phyloP scores from a whole-genome alignment of 345 rosid species.

The Camelina neglecta region DNA sequence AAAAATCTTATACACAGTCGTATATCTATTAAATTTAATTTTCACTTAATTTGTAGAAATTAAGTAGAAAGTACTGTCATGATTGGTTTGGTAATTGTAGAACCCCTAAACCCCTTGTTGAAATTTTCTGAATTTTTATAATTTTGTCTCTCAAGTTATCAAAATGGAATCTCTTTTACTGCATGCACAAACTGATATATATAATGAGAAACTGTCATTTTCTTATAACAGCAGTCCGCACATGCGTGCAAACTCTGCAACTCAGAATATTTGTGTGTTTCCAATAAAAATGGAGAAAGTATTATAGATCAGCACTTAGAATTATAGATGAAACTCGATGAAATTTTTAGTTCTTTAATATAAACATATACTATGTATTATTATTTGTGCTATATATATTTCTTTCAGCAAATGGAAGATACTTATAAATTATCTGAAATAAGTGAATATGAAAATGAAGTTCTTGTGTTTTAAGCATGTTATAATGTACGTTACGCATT shows the following conservation, averaged over 20 bases:
- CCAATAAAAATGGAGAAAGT: background rate
- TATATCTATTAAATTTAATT: background rate
- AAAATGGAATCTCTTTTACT: slow-evolving; percentile 27
- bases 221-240: slow-evolving; percentile 33
- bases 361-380: background rate
- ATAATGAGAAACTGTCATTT: slow-evolving; percentile 40
- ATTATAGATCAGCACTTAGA: background rate
- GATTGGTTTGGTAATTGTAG: background rate
- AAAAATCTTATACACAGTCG: background rate
- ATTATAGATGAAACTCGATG: background rate
- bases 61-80: slow-evolving; percentile 6
- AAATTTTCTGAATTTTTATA: background rate
- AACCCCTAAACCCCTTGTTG: slow-evolving; percentile 9
- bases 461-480: slow-evolving; percentile 17
- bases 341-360: background rate
- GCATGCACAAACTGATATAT: slow-evolving; percentile 31
- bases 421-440: background rate
- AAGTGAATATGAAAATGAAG: background rate
- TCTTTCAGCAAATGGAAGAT: background rate
- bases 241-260: slow-evolving; percentile 38
- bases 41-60: background rate
- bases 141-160: background rate
- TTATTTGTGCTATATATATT: background rate
- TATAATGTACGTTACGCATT: slow-evolving; percentile 23
- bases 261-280: background rate